A percentile compares a stretch with the other conserved stretches of the same genome.
Conservation (phyloP, 768 basidiomycete genomes). For the Phaeotremella fagi region DNA sequence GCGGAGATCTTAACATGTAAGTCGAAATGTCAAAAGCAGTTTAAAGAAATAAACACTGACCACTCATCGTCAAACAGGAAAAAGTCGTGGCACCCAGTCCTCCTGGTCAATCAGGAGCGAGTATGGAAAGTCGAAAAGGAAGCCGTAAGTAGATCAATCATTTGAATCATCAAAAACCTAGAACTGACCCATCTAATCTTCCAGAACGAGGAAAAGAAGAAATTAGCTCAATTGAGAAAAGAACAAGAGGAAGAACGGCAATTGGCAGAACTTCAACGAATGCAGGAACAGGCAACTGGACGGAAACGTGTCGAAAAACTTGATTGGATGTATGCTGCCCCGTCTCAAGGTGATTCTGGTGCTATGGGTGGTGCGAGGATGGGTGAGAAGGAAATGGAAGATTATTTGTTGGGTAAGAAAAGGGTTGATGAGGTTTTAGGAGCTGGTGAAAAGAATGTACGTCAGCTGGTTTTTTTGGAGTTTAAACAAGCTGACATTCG, state of each 20-base stretch:
- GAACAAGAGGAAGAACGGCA: conserved; percentile 98
- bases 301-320: conserved; percentile 89
- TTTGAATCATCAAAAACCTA: neutral
- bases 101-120: conserved; percentile 96
- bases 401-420: conserved; percentile 95
- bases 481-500: conserved; percentile 15
- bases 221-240: conserved; percentile 90
- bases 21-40: conserved; percentile 41
- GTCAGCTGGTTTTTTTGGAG: conserved; percentile 50
- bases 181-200: neutral
- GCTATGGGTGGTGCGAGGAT: conserved; percentile 49
- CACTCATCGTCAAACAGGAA: conserved; percentile 23
- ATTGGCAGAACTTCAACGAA: conserved; percentile 86
- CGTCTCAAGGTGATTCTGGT: conserved; percentile 81
- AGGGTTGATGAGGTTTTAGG: conserved; percentile 92
- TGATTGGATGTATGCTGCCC: conserved; percentile 99
- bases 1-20: conserved; percentile 96
- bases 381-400: conserved; percentile 76
- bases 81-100: conserved; percentile 96
- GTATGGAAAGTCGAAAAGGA: conserved; percentile 99
- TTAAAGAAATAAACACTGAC: neutral
- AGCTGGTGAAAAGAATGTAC: conserved; percentile 78
- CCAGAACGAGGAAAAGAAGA: conserved; percentile 97
- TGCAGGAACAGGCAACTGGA: conserved; percentile 93
- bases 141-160: conserved; percentile 58